A percentile compares a stretch with the other conserved stretches of the same genome.
Conservation (phyloP, 1,284 basidiomycete genomes). For the Cryptococcus sp. region DNA sequence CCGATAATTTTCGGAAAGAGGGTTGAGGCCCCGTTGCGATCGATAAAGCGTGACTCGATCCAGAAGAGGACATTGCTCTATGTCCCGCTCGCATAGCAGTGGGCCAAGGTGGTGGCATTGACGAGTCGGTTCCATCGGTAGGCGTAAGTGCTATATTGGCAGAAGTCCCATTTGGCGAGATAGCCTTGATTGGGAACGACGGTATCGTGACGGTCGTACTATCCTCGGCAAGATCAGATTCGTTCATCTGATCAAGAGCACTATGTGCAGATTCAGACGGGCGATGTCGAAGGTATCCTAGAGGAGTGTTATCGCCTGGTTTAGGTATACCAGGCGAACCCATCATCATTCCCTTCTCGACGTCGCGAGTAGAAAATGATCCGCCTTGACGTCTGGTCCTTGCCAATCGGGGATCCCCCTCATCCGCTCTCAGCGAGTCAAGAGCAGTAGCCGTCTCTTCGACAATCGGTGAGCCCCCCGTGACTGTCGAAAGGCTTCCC, state of each 20-base stretch:
- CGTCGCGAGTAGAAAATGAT: constrained; percentile 86
- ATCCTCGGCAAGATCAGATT: constrained; percentile 10
- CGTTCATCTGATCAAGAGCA: constrained; percentile 14
- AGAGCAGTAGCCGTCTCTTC: neutral
- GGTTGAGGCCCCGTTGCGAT: constrained; percentile 7
- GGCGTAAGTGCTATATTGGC: constrained; percentile 15
- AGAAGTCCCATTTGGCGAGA: constrained; percentile 10
- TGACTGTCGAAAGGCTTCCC: neutral
- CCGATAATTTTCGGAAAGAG: constrained; percentile 32
- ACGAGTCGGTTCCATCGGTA: constrained; percentile 12
- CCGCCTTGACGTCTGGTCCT: constrained; percentile 73
- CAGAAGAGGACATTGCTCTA: constrained; percentile 31
- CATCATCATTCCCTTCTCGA: constrained; percentile 77
- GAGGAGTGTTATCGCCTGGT: constrained; percentile 3
- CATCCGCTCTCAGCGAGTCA: constrained; percentile 8
- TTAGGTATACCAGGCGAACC: constrained; percentile 48
- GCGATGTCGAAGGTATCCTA: constrained; percentile 17
- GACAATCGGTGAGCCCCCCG: constrained; percentile 17
- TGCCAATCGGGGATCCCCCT: constrained; percentile 13
- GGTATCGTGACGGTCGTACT: constrained; percentile 10
- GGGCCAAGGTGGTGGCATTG: constrained; percentile 13
- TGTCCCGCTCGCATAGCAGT: constrained; percentile 11
- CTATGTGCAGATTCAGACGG: constrained; percentile 24
- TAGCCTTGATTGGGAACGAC: constrained; percentile 1
- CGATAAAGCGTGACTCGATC: constrained; percentile 27